Conservation (phyloP, 352 stramenopile genomes). For the Phytophthora sp. region DNA sequence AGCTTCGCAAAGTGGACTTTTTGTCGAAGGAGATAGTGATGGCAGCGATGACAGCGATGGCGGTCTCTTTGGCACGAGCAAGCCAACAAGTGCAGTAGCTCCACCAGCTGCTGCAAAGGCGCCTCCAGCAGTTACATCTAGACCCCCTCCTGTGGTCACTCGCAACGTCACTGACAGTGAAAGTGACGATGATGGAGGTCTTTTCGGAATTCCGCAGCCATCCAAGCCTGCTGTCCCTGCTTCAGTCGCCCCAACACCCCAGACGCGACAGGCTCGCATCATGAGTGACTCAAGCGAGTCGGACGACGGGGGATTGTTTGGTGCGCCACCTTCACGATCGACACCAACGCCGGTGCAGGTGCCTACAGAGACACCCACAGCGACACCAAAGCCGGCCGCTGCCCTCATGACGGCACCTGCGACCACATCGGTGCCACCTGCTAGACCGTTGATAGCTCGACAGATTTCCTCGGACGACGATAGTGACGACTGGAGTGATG, state of each 20-base stretch:
- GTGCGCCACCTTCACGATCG: constrained; percentile 32
- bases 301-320: constrained; percentile 66
- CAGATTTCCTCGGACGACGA: constrained; percentile 57
- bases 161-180: constrained; percentile 36
- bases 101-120: not conserved
- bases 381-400: too few species aligned
- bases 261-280: constrained; percentile 35
- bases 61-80: constrained; percentile 43
- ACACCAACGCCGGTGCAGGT: constrained; percentile 3
- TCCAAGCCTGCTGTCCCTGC: constrained; percentile 24
- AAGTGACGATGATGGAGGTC: constrained; percentile 44
- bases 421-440: constrained; percentile 29
- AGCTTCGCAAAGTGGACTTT: constrained; percentile 51
- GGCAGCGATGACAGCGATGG: constrained; percentile 54
- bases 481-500: constrained; percentile 75
- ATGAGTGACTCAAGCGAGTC: constrained; percentile 71
- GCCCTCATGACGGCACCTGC: constrained; percentile 9
- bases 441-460: constrained; percentile 44
- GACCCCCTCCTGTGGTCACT: constrained; percentile 27
- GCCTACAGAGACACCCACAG: constrained; percentile 3
- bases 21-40: constrained; percentile 60
- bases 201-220: constrained; percentile 44
- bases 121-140: constrained; percentile 7
- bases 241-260: constrained; percentile 12
- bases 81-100: constrained; percentile 1